These are phyloP conservation scores for Pythium guiyangense DNA, from an alignment of 352 stramenopile species.

Conservation along the genomic window DNA sequence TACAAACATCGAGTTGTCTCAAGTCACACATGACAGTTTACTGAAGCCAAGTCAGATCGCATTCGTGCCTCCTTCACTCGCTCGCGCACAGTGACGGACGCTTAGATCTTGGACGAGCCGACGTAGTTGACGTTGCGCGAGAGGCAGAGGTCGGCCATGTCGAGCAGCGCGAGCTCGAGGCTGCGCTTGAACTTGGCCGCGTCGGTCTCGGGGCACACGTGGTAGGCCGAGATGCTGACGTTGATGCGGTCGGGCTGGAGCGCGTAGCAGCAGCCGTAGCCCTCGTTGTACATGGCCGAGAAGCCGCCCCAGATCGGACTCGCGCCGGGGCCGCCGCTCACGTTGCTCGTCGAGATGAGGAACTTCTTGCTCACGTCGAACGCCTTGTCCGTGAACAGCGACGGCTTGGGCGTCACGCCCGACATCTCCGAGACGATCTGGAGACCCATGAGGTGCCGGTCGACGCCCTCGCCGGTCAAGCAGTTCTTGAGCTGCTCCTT, in stretches of 20 bases:
- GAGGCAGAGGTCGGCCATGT: slow-evolving; percentile 94
- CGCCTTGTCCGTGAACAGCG: slow-evolving; percentile 91
- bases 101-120: slow-evolving; percentile 81
- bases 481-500: slow-evolving; percentile 88
- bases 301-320: slow-evolving; percentile 97
- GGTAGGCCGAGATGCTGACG: slow-evolving; percentile 93
- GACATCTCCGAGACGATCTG: slow-evolving; percentile 92
- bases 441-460: slow-evolving; percentile 96
- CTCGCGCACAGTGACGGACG: too few species aligned
- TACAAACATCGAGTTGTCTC: too few species aligned
- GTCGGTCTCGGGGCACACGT: slow-evolving; percentile 73
- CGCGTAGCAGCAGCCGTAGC: slow-evolving; percentile 95
- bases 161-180: slow-evolving; percentile 92
- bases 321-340: slow-evolving; percentile 89
- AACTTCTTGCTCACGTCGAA: slow-evolving; percentile 94
- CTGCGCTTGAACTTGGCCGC: slow-evolving; percentile 86
- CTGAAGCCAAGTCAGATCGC: too few species aligned
- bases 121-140: slow-evolving; percentile 89
- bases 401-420: slow-evolving; percentile 81
- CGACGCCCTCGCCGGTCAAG: slow-evolving; percentile 87
- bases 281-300: slow-evolving; percentile 92
- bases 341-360: slow-evolving; percentile 94
- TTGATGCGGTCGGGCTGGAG: slow-evolving; percentile 93
- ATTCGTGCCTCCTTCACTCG: too few species aligned
- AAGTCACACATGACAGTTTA: too few species aligned